Base-by-base conservation (phyloP, 1,139 yeast genomes). In the Scheffersomyces titani region DNA sequence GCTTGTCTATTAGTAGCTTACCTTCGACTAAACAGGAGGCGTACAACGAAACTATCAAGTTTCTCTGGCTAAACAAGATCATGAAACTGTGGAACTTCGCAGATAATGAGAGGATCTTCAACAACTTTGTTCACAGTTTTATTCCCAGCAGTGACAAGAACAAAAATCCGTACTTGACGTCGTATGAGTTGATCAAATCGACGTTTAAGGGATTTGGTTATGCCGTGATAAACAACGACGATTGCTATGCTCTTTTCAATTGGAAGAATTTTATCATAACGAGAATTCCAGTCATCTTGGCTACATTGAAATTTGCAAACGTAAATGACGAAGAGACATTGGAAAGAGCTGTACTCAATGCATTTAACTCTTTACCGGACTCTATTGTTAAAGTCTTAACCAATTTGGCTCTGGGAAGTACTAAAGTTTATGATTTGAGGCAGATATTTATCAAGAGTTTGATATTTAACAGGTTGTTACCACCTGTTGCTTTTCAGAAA, bases 361-460 rank as follows among this genome's bases (percentile, higher is more conserved):
- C 67, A 2, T 64, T 69, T 47, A 60, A 62, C 16, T 55, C 61
- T 6, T 56, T 67, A 13, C 61, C 63, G 3, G 64, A 60, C 40
- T 44, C 55, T 1, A 50, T 53, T 3, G 51, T 57, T 13, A 57
- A 57, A 22, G 52, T 55, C 3, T 50, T 66, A 11, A 55, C 58
- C 20, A 54, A 57, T 11, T 52, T 60, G 40, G 52, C 36, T 3
- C 52, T 61, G 19, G 63, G 63, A 1, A 56, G 57, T 7, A 22
- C 55, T 50, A 63, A 77, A 45, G 69, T 71, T 56, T 83, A 78
- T 61, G 88, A 84, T 63, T 74, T 86, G 3, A 78, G 89, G 52
- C 87, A 84, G 59, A 83, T 79, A 19, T 85, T 89, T 56, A 67
- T 87, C 20, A 83, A 82, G 61, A 77, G 84, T 18, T 79, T 88